Percentiles rank a stretch among this genome's conserved stretches.
Conservation (phyloP, 148 eudicot species). For the Oxyria digyna region DNA sequence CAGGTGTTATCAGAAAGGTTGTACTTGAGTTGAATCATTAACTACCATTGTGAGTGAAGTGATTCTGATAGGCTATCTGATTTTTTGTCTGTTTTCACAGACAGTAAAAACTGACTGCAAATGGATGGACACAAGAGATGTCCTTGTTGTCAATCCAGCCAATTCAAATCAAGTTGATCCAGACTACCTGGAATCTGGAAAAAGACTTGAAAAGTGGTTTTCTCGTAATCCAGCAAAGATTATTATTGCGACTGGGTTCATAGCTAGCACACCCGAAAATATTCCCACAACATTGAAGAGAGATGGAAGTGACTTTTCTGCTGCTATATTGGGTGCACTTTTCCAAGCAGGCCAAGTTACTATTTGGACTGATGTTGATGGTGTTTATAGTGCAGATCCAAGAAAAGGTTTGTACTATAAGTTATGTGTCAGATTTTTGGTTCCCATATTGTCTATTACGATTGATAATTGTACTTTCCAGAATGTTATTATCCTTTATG, state of each 20-base stretch:
- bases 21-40: background rate
- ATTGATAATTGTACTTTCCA: too few species aligned
- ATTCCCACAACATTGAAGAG: slow-evolving; percentile 95
- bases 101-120: slow-evolving; percentile 51
- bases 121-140: slow-evolving; percentile 97
- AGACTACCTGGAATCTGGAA: slow-evolving; percentile 64
- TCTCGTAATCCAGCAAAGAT: slow-evolving; percentile 52
- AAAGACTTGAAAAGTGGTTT: slow-evolving; percentile 82
- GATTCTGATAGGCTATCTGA: background rate
- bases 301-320: slow-evolving; percentile 99
- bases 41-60: background rate
- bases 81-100: slow-evolving; percentile 26
- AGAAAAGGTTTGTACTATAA: slow-evolving; percentile 64
- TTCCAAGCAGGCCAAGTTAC: slow-evolving; percentile 85
- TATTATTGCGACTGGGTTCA: slow-evolving; percentile 93
- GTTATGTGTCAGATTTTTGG: background rate
- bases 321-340: slow-evolving; percentile 97
- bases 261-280: slow-evolving; percentile 82
- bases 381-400: slow-evolving; percentile 97
- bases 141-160: slow-evolving; percentile 76
- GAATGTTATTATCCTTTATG: background rate
- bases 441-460: background rate
- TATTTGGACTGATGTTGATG: slow-evolving; percentile 99
- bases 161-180: slow-evolving; percentile 93
- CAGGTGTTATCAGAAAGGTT: slow-evolving; percentile 71